Percentiles rank a stretch among this genome's conserved stretches.
phyloP scores from a whole-genome alignment of 306 rosid species.

The Rosa lucieae region DNA sequence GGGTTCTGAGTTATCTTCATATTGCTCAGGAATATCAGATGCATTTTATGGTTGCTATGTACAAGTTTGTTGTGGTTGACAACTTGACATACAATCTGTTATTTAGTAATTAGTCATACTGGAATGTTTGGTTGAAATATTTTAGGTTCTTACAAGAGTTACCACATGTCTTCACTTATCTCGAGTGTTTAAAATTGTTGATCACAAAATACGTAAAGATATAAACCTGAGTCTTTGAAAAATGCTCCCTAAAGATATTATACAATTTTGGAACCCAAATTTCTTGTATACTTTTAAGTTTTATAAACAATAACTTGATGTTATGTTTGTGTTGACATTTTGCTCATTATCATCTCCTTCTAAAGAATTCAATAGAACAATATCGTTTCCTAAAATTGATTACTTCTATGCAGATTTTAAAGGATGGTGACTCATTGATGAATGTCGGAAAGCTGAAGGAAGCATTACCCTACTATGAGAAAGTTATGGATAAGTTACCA shows the following conservation, averaged over 20 bases:
- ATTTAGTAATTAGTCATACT: not conserved
- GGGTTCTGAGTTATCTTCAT: not conserved
- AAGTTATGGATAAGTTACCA: slow-evolving; percentile 63
- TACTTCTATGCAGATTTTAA: slow-evolving; percentile 47
- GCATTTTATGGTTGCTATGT: not conserved
- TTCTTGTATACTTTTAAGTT: not conserved
- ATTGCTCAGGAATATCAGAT: not conserved
- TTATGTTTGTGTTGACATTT: not conserved
- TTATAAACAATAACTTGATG: not conserved
- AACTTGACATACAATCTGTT: not conserved
- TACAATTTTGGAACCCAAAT: not conserved
- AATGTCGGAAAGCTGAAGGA: slow-evolving; percentile 61
- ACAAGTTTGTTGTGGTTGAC: not conserved
- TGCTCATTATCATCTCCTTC: not conserved
- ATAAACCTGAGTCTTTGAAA: not conserved
- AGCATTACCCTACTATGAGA: slow-evolving; percentile 69
- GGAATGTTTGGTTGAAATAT: not conserved
- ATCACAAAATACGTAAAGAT: not conserved
- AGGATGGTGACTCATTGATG: slow-evolving; percentile 80
- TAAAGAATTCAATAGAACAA: not conserved
- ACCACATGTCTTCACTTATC: not conserved
- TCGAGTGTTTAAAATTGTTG: not conserved
- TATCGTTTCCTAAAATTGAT: not conserved
- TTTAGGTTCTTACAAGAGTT: not conserved
- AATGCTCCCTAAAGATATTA: not conserved